Evolutionary conservation across 2,329 filamentous ascomycete genomes (phyloP).

Genomic region (Aureobasidium sp.): DNA sequence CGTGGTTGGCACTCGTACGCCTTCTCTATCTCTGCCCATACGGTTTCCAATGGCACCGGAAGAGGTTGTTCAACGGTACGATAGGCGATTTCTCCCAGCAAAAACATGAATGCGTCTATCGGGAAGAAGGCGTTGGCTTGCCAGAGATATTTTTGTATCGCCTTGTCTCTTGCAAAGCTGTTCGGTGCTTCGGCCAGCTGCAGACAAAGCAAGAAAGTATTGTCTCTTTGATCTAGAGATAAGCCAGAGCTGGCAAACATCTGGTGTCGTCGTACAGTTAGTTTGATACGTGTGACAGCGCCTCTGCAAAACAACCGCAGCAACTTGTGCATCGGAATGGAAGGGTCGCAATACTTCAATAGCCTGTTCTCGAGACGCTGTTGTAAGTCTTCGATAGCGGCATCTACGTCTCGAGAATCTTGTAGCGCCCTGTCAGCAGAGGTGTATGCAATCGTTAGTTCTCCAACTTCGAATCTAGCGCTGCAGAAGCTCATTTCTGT

Average conservation of each 20-base stretch:
- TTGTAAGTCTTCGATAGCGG: conserved; percentile 33
- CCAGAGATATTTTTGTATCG: conserved; percentile 42
- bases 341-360: conserved; percentile 37
- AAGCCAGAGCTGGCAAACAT: conserved; percentile 20
- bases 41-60: conserved; percentile 18
- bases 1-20: conserved; percentile 35
- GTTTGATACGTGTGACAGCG: conserved; percentile 34
- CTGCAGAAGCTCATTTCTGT: conserved; percentile 45
- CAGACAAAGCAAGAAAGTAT: conserved; percentile 33
- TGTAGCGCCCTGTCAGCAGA: neutral
- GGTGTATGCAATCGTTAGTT: conserved; percentile 26
- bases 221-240: conserved; percentile 28
- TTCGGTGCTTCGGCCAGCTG: conserved; percentile 35
- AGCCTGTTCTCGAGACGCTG: conserved; percentile 32
- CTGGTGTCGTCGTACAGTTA: conserved; percentile 38
- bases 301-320: conserved; percentile 36
- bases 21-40: conserved; percentile 39
- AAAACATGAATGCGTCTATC: conserved; percentile 31
- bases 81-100: conserved; percentile 26
- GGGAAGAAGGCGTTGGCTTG: conserved; percentile 44
- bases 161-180: conserved; percentile 30
- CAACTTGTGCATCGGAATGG: conserved; percentile 36
- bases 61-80: conserved; percentile 14
- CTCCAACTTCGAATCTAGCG: conserved; percentile 34
- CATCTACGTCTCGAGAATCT: conserved; percentile 17